Base-by-base conservation (phyloP, 176 grass and related monocot genomes). In the Ampelocalamus luodianensis region DNA sequence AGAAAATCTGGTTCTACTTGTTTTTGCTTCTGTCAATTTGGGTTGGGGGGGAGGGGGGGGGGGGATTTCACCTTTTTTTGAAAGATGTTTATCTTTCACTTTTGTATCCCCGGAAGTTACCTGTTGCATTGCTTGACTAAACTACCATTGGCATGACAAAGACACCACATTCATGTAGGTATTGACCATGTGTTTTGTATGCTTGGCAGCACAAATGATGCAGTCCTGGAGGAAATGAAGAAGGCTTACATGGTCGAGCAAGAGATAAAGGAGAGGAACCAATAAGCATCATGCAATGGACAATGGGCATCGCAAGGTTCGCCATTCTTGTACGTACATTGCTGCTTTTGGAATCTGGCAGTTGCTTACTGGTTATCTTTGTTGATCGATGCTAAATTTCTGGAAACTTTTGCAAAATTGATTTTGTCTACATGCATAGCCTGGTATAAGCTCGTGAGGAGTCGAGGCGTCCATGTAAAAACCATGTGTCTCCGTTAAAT, bases 221-320 rank as follows among this genome's bases (percentile, higher is more conserved):
- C 51, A 56, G 82, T 98, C 62, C 82, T 98, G 74, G 93, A 94
- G 91, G 93, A 98, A 83, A 98, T 96, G 96, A 98, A 98, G 93
- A 91, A 85, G 46, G 89, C 82, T 45, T 96, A 96, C 71, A 85
- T 98, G 89, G 80, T 68, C 3, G 91, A 92, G 74, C 86, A 96
- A 86, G 89, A 96, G 80, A 90, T 22, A 77, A 93, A 90, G 74
- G 88, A 87, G 42, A 89, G 43, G 46, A 88, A 79, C 29, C 61
- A 89, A 74, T 76, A 83, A 86, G 68, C 6, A 9, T 58, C 86
- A 42, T 65, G 20, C 54, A 32, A 46, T 29, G 71, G 63, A 24
- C 3, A 61, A 53, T 44, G 22, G 15, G 49, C 44, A 54, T 74
- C 1, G 3, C 53, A 67, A 44, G 6, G 1, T 20, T 58, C 50